phyloP scores from a whole-genome alignment of 2,329 filamentous ascomycete species.

The Cercospora sp. region DNA sequence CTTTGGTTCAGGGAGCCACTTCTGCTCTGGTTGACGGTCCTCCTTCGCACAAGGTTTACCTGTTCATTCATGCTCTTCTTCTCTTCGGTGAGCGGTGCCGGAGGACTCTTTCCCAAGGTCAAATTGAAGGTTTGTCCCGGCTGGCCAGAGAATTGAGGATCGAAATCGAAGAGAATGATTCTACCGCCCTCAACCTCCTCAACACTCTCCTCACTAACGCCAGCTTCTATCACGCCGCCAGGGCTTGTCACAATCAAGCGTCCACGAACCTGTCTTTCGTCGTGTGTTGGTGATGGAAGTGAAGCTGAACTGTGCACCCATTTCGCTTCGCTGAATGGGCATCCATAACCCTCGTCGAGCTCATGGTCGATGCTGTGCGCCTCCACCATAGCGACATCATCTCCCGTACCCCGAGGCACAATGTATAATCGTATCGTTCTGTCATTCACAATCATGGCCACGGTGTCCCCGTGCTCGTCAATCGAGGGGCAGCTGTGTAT shows the following conservation, averaged over 20 bases:
- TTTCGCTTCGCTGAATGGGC: conserved; percentile 40
- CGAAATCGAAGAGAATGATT: conserved; percentile 39
- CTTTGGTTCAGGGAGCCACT: conserved; percentile 36
- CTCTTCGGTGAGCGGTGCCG: conserved; percentile 39
- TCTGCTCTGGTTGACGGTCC: conserved; percentile 41
- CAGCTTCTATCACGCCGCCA: conserved; percentile 37
- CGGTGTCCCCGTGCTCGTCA: conserved; percentile 41
- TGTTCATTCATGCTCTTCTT: conserved; percentile 39
- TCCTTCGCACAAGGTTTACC: conserved; percentile 39
- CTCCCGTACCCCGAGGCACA: conserved; percentile 35
- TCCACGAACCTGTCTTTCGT: conserved; percentile 35
- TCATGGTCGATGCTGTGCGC: conserved; percentile 44
- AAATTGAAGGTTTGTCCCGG: conserved; percentile 41
- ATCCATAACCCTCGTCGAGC: conserved; percentile 42
- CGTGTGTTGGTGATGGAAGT: conserved; percentile 31
- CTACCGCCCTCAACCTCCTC: conserved; percentile 42
- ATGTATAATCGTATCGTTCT: conserved; percentile 41
- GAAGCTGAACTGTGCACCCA: conserved; percentile 40
- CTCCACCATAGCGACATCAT: conserved; percentile 36
- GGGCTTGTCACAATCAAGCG: conserved; percentile 42
- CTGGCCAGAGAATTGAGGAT: conserved; percentile 37
- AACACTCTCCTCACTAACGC: conserved; percentile 36
- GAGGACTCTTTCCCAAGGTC: conserved; percentile 40
- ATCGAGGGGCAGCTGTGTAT: conserved; percentile 41
- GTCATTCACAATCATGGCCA: conserved; percentile 44